Evolutionary conservation across 2,329 filamentous ascomycete genomes (phyloP).

Genomic region (Trichothecium sympodiale): DNA sequence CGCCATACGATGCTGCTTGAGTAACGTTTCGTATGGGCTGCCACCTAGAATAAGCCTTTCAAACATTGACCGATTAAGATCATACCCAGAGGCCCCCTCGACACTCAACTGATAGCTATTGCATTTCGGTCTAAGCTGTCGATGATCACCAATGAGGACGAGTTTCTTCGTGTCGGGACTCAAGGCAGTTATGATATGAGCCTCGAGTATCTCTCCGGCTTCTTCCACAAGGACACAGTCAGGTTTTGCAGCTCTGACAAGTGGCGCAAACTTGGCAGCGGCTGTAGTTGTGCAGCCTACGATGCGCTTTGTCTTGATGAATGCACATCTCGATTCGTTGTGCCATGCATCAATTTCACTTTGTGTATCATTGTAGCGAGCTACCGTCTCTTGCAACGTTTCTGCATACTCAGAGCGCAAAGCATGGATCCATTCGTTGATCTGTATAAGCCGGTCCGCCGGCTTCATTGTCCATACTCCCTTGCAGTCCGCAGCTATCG

Average conservation of each 20-base stretch:
- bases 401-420: slow-evolving; percentile 39
- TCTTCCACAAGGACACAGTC: slow-evolving; percentile 59
- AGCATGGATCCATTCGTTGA: slow-evolving; percentile 28
- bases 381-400: slow-evolving; percentile 24
- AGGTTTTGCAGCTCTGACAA: slow-evolving; percentile 42
- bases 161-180: slow-evolving; percentile 46
- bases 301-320: slow-evolving; percentile 44
- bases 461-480: slow-evolving; percentile 37
- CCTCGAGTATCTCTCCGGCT: slow-evolving; percentile 62
- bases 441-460: slow-evolving; percentile 20
- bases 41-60: slow-evolving; percentile 52
- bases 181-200: slow-evolving; percentile 49
- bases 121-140: slow-evolving; percentile 59
- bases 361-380: slow-evolving; percentile 30
- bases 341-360: slow-evolving; percentile 30
- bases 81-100: slow-evolving; percentile 53
- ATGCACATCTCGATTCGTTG: slow-evolving; percentile 25
- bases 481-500: not conserved
- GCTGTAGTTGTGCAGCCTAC: slow-evolving; percentile 64
- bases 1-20: slow-evolving; percentile 56
- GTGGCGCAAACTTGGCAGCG: slow-evolving; percentile 48
- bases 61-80: slow-evolving; percentile 59
- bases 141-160: slow-evolving; percentile 62
- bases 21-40: slow-evolving; percentile 40
- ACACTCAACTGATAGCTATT: slow-evolving; percentile 49